Percentiles rank a stretch among this genome's conserved stretches.
These are phyloP conservation scores for Chiua sp. DNA, from an alignment of 1,284 basidiomycete genomes.

Conservation along the genomic window DNA sequence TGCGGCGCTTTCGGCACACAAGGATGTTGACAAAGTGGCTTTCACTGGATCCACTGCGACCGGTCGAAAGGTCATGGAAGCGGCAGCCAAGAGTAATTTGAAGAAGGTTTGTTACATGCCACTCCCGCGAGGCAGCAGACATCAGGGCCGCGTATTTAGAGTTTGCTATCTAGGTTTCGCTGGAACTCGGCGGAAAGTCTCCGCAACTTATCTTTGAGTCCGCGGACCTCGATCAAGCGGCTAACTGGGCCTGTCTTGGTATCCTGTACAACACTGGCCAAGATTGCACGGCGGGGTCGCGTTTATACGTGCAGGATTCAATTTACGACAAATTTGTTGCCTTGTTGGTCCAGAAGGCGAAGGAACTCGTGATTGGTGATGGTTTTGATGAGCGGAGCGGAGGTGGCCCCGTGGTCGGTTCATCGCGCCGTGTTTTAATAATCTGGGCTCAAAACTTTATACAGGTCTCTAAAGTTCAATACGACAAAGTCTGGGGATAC, in stretches of 20 bases:
- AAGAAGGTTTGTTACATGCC: constrained; percentile 66
- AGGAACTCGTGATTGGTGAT: constrained; percentile 77
- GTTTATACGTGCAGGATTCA: constrained; percentile 85
- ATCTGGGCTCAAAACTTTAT: constrained; percentile 12
- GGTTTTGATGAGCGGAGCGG: constrained; percentile 77
- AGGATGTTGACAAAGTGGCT: constrained; percentile 84
- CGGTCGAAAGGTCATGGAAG: constrained; percentile 92
- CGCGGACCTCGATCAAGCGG: constrained; percentile 86
- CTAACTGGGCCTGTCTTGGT: constrained; percentile 84
- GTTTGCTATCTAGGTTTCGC: constrained; percentile 64
- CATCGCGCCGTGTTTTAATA: constrained; percentile 1
- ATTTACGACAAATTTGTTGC: constrained; percentile 85
- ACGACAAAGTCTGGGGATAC: constrained; percentile 89
- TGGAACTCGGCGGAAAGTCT: constrained; percentile 97
- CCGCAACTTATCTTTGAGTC: constrained; percentile 87
- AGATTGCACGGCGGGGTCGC: constrained; percentile 88
- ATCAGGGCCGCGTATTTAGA: constrained; percentile 17
- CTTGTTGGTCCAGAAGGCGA: constrained; percentile 70
- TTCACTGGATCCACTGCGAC: constrained; percentile 87
- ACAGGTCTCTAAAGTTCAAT: constrained; percentile 84
- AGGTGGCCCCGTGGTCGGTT: constrained; percentile 80
- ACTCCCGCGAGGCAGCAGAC: constrained; percentile 29
- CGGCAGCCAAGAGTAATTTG: constrained; percentile 92
- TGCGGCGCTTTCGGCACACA: constrained; percentile 79
- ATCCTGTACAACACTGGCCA: constrained; percentile 87